Evolutionary conservation across 192 early-diverging fungal genomes (phyloP).

Genomic region (Coemansia sp.): DNA sequence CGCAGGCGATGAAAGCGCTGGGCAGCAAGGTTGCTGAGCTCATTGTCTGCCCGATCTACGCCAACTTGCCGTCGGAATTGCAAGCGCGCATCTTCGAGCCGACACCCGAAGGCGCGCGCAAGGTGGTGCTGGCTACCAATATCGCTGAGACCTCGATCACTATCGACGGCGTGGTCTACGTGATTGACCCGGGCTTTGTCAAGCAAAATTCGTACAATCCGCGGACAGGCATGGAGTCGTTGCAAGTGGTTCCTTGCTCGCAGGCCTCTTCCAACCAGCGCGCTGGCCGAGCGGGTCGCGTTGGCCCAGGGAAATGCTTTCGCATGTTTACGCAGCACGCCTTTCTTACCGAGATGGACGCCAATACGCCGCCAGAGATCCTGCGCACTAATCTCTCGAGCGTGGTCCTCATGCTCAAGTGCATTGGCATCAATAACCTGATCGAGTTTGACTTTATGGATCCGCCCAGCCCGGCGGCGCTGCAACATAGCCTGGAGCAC

Average conservation of each 20-base stretch:
- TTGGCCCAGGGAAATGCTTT: constrained; percentile 97
- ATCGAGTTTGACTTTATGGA: constrained; percentile 99
- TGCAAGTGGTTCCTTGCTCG: constrained; percentile 93
- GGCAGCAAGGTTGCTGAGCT: constrained; percentile 88
- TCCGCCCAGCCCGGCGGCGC: constrained; percentile 87
- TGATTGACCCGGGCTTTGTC: constrained; percentile 97
- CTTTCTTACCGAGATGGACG: constrained; percentile 90
- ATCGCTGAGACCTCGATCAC: constrained; percentile 99
- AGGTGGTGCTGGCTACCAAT: constrained; percentile 96
- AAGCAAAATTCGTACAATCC: constrained; percentile 97
- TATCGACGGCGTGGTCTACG: constrained; percentile 93
- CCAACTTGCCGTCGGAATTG: constrained; percentile 93
- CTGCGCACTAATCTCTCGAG: constrained; percentile 91
- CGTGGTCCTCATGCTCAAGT: constrained; percentile 89
- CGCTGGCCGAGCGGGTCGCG: constrained; percentile 91
- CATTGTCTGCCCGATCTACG: constrained; percentile 94
- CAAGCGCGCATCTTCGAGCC: constrained; percentile 97
- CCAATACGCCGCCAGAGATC: constrained; percentile 95
- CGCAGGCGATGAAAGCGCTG: constrained; percentile 71
- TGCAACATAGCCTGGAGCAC: constrained; percentile 90
- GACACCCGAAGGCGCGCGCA: constrained; percentile 88
- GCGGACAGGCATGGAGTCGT: constrained; percentile 92
- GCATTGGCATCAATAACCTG: constrained; percentile 95
- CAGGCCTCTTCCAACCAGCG: constrained; percentile 93
- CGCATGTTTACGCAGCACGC: constrained; percentile 92